Percentiles rank a stretch among this genome's conserved stretches.
These are phyloP conservation scores for Acidiella bohemica DNA, from an alignment of 495 filamentous ascomycete species.

Conservation along the genomic window DNA sequence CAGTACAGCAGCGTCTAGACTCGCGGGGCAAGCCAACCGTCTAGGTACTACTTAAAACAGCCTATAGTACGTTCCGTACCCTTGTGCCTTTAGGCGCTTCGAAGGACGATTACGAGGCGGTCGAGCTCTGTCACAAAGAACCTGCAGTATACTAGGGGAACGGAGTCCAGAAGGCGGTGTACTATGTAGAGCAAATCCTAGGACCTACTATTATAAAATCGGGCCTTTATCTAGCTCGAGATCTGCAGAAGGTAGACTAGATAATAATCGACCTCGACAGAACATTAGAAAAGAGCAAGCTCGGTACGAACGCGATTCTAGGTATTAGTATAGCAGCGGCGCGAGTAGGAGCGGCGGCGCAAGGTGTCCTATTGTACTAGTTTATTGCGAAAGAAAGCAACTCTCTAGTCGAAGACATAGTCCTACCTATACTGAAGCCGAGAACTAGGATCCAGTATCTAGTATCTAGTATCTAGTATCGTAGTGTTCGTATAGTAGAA, in stretches of 20 bases:
- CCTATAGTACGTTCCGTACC: slow-evolving; percentile 1
- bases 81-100: slow-evolving; percentile 9
- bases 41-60: background rate
- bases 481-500: too few relatives aligned
- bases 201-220: slow-evolving; percentile 1
- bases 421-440: too few relatives aligned
- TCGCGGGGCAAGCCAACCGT: slow-evolving; percentile 11
- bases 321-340: slow-evolving; percentile 8
- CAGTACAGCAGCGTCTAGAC: slow-evolving; percentile 3
- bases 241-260: slow-evolving; percentile 2
- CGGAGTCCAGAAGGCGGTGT: background rate
- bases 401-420: too few relatives aligned
- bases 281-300: slow-evolving; percentile 6
- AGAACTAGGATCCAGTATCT: too few relatives aligned
- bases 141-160: slow-evolving; percentile 1
- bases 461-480: too few relatives aligned
- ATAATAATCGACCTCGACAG: slow-evolving; percentile 2
- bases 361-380: background rate
- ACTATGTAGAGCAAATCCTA: slow-evolving; percentile 2
- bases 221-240: background rate
- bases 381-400: slow-evolving; percentile 1
- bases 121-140: slow-evolving; percentile 8
- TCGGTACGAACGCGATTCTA: slow-evolving; percentile 8
- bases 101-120: slow-evolving; percentile 11
- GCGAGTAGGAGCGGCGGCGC: slow-evolving; percentile 7